Evolutionary conservation across 768 basidiomycete genomes (phyloP), one percentile per base, ranked within the genome.

Genomic region (Dioszegia crocea): DNA sequence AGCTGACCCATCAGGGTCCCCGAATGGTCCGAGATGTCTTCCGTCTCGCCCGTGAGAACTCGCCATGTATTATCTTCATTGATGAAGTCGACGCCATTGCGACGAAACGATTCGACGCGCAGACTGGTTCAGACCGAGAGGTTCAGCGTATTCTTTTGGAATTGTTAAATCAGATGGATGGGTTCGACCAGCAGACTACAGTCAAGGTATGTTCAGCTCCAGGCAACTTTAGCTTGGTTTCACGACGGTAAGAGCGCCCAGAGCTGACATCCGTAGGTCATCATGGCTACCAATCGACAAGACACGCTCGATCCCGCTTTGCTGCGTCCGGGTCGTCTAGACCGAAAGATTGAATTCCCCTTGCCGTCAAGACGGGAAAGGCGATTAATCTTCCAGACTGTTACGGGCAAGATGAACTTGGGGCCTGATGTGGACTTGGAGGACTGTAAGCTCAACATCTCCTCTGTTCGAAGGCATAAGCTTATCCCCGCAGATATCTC

Each of bases 11-110:
- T 3, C 33, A 76, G 81, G 96, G 96, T 31, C 96, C 96, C 40
- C 89, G 96, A 64, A 99, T 99, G 96, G 96, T 99, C 64, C 87
- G 96, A 72, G 96, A 99, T 75, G 96, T 99, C 54, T 99, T 99
- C 83, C 85, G 96, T 57, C 84, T 99, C 46, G 96, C 96, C 24
- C 82, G 96, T 65, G 96, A 99, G 78, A 99, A 99, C 75, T 82
- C 93, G 0, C 96, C 96, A 1, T 86, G 91, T 26, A 99, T 99
- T 75, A 98, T 99, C 78, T 99, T 99, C 81, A 98, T 99, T 73
- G 96, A 98, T 77, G 94, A 80, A 59, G 79, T 80, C 10, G 96
- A 99, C 66, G 94, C 96, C 19, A 99, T 99, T 76, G 96, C 96
- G 2, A 98, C 96, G 36, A 99, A 99, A 79, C 91, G 94, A 74